phyloP scores from a whole-genome alignment of 345 rosid species.

The Populus tremula region DNA sequence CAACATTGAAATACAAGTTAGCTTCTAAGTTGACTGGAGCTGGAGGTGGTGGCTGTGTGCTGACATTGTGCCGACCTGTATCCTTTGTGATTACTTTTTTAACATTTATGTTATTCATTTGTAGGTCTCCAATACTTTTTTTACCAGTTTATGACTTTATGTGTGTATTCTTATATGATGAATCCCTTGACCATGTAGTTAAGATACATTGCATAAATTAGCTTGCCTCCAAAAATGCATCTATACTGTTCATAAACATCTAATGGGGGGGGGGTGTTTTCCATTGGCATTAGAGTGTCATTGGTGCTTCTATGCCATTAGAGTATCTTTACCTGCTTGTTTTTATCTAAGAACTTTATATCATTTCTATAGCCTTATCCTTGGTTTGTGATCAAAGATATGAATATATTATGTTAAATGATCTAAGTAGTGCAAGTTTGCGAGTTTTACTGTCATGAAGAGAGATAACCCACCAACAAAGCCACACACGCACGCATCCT shows the following conservation, averaged over 20 bases:
- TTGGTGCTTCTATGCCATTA: neutral
- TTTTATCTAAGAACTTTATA: no score
- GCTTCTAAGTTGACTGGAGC: conserved; percentile 92
- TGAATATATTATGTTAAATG: neutral
- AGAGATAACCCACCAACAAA: neutral
- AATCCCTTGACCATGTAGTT: neutral
- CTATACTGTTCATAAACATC: neutral
- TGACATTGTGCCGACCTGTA: conserved; percentile 84
- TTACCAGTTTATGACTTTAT: neutral
- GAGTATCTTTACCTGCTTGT: neutral
- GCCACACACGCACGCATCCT: no score
- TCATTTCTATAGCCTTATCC: neutral
- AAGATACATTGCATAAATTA: neutral
- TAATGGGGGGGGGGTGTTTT: neutral
- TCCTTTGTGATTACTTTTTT: conserved; percentile 33
- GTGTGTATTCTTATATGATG: neutral
- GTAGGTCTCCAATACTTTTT: neutral
- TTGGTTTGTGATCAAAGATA: neutral
- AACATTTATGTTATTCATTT: neutral
- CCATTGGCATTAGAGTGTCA: neutral
- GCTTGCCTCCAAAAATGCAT: neutral
- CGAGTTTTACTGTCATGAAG: neutral
- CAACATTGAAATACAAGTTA: conserved; percentile 72
- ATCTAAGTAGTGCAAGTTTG: neutral
- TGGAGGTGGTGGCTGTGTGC: conserved; percentile 94